phyloP scores from a whole-genome alignment of 164 flowering plant species.

The Nymphaea colorata region DNA sequence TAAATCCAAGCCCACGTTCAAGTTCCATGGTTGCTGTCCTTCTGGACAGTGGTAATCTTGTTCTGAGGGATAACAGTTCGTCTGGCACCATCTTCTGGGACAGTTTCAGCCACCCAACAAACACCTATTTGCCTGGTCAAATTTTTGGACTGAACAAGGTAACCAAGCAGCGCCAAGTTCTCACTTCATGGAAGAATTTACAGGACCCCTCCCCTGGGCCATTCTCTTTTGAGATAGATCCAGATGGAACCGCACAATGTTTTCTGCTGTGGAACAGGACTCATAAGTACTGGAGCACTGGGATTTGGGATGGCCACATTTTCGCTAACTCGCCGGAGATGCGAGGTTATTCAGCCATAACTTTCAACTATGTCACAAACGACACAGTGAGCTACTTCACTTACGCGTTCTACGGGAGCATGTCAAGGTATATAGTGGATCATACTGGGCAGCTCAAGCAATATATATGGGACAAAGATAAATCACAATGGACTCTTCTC shows the following conservation, averaged over 20 bases:
- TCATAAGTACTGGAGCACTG: constrained; percentile 14
- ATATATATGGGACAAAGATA: neutral
- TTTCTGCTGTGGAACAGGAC: constrained; percentile 7
- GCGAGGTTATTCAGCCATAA: neutral
- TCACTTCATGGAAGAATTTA: constrained; percentile 49
- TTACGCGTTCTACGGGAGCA: neutral
- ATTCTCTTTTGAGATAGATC: constrained; percentile 34
- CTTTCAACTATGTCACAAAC: neutral
- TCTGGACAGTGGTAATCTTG: constrained; percentile 22
- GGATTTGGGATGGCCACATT: constrained; percentile 12
- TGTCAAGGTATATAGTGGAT: constrained; percentile 1
- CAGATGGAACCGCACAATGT: constrained; percentile 15
- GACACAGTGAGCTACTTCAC: neutral
- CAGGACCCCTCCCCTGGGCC: constrained; percentile 58
- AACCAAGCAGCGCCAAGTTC: constrained; percentile 14
- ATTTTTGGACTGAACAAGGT: constrained; percentile 17
- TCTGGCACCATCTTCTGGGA: constrained; percentile 18
- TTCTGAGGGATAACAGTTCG: constrained; percentile 8
- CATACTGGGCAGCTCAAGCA: neutral
- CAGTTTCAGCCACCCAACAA: constrained; percentile 29
- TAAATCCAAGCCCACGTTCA: constrained; percentile 1
- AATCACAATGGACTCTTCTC: neutral
- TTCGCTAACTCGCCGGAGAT: constrained; percentile 16
- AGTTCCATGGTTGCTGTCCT: constrained; percentile 13
- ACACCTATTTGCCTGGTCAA: constrained; percentile 59